Evolutionary conservation across 768 basidiomycete genomes (phyloP), one percentile per base, ranked within the genome.

Genomic region (Boletus patriciae): DNA sequence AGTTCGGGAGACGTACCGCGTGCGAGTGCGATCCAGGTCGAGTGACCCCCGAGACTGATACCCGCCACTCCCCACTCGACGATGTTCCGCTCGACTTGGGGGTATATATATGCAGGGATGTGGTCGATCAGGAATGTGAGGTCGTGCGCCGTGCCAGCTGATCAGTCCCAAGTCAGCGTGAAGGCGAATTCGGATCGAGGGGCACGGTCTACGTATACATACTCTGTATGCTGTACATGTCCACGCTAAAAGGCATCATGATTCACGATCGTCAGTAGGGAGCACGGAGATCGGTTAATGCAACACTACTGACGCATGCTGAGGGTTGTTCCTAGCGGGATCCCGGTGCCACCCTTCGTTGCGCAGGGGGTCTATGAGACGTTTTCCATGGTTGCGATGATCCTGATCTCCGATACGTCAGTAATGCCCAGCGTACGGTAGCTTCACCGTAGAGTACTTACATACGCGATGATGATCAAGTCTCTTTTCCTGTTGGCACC

Each of bases 91-190:
- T 92, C 85, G 12, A 74, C 83, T 13, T 73, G 60, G 0, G 92
- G 91, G 66, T 87, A 95, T 10, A 95, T 69, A 66, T 86, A 87
- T 0, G 84, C 71, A 1, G 87, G 84, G 4, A 95, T 76, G 62
- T 90, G 86, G 66, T 94, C 91, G 50, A 94, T 87, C 55, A 95
- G 70, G 73, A 88, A 86, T 0, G 88, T 87, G 8, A 94, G 80
- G 64, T 95, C 94, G 37, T 79, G 74, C 3, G 85, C 83, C 0
- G 91, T 87, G 2, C 91, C 92, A 52, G 70, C 70, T 71, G 50
- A 51, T 15, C 52, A 29, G 21, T 29, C 46, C 23, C 19, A 41
- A 25, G 47, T 66, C 55, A 59, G 50, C 31, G 50, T 25, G 5
- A 15, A 18, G 2, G n/a, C 12, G 15, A 40, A 36, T 12, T 31